Conservation (phyloP, 2,329 filamentous ascomycete species). For the Curvularia sp. region DNA sequence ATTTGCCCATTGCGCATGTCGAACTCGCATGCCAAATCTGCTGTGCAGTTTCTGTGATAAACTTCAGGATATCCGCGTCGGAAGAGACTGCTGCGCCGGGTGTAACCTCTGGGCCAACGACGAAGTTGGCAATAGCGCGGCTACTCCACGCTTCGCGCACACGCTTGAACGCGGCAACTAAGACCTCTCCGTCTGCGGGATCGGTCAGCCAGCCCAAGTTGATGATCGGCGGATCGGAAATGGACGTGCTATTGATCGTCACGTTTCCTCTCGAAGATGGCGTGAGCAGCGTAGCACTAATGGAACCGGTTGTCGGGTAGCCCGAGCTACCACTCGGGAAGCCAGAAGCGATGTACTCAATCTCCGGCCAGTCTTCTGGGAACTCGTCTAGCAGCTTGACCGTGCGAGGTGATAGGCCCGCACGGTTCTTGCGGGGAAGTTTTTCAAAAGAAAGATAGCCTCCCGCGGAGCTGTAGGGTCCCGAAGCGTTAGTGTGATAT, state of each 20-base stretch:
- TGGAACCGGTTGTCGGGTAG: conserved; percentile 21
- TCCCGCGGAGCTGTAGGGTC: conserved; percentile 32
- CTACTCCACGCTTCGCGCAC: conserved; percentile 38
- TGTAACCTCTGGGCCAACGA: conserved; percentile 33
- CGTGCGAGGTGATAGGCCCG: conserved; percentile 19
- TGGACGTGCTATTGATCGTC: conserved; percentile 38
- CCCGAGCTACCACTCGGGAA: conserved; percentile 26
- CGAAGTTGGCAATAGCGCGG: conserved; percentile 26
- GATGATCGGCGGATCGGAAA: conserved; percentile 42
- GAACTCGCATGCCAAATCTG: conserved; percentile 32
- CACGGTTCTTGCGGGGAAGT: conserved; percentile 21
- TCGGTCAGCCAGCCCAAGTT: conserved; percentile 46
- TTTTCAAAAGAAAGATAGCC: conserved; percentile 35
- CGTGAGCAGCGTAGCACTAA: conserved; percentile 26
- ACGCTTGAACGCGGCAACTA: conserved; percentile 43
- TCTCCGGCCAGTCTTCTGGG: conserved; percentile 11
- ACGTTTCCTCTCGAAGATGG: conserved; percentile 40
- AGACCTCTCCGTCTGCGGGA: conserved; percentile 40
- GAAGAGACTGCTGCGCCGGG: conserved; percentile 35
- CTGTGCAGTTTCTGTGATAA: conserved; percentile 45
- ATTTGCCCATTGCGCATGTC: conserved; percentile 39
- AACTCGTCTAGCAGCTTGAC: conserved; percentile 13
- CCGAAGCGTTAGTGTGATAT: conserved; percentile 23
- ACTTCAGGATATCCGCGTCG: conserved; percentile 34
- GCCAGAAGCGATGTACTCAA: conserved; percentile 19